phyloP scores from a whole-genome alignment of 768 basidiomycete species.

The Mycena maculata region DNA sequence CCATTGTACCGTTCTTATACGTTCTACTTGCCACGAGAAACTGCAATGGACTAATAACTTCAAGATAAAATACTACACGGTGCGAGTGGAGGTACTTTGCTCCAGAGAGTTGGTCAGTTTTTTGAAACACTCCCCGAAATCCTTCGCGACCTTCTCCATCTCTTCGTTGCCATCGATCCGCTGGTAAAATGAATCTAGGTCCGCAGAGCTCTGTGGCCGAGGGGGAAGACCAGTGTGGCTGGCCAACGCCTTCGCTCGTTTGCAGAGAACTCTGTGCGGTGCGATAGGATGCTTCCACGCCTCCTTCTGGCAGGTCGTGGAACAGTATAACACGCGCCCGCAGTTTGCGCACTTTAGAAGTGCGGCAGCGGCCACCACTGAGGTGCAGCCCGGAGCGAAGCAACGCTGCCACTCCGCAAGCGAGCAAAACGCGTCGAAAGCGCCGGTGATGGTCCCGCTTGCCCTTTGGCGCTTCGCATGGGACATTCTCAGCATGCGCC shows the following conservation, averaged over 20 bases:
- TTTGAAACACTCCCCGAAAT: neutral
- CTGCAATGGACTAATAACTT: too few relatives aligned
- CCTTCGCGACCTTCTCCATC: neutral
- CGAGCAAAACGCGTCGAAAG: neutral
- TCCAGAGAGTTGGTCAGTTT: too few relatives aligned
- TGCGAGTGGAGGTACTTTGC: too few relatives aligned
- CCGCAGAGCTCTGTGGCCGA: neutral
- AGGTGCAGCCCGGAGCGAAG: neutral
- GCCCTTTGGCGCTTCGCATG: neutral
- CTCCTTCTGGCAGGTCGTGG: slow-evolving; percentile 5
- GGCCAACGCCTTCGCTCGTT: neutral
- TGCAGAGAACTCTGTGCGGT: neutral
- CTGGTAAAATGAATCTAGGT: slow-evolving; percentile 1
- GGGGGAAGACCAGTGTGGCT: neutral
- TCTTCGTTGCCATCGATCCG: neutral
- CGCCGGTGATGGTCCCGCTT: neutral
- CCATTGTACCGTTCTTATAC: too few relatives aligned
- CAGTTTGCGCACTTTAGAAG: neutral
- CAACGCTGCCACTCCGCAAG: neutral
- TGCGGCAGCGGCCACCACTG: neutral
- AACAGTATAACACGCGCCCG: neutral
- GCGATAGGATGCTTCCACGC: neutral
- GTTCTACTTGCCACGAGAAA: too few relatives aligned
- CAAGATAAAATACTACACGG: too few relatives aligned
- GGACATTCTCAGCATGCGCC: neutral